These are phyloP conservation scores for Penicillium griseofulvum DNA, from an alignment of 2,329 filamentous ascomycete species.

Conservation along the genomic window DNA sequence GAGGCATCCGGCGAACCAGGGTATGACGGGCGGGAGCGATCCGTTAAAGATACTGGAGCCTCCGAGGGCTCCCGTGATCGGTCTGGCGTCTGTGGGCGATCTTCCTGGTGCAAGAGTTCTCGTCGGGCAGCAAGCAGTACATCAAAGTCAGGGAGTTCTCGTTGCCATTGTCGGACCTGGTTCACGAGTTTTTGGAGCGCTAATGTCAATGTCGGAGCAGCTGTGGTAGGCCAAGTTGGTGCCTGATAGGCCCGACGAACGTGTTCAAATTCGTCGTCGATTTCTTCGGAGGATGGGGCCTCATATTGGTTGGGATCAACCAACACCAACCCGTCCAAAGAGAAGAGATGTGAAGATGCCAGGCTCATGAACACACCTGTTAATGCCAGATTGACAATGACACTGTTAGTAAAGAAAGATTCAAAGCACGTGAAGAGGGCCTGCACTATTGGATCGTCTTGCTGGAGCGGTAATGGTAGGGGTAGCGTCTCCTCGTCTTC, in stretches of 20 bases:
- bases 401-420: constrained; percentile 82
- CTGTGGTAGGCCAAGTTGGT: constrained; percentile 49
- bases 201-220: constrained; percentile 49
- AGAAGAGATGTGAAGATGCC: constrained; percentile 78
- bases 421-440: constrained; percentile 61
- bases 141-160: constrained; percentile 68
- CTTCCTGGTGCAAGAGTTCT: constrained; percentile 37
- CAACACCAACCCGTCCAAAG: constrained; percentile 85
- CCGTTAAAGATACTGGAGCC: constrained; percentile 19
- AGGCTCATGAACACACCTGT: constrained; percentile 81
- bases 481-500: constrained; percentile 53
- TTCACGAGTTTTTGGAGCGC: constrained; percentile 61
- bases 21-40: constrained; percentile 18
- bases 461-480: constrained; percentile 62
- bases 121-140: constrained; percentile 64
- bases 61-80: constrained; percentile 24
- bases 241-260: constrained; percentile 42
- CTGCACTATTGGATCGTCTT: constrained; percentile 59
- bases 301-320: constrained; percentile 66
- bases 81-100: constrained; percentile 20
- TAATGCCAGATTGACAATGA: constrained; percentile 85
- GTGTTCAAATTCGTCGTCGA: constrained; percentile 33
- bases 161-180: constrained; percentile 62
- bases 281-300: constrained; percentile 4
- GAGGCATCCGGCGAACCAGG: constrained; percentile 21